Evolutionary conservation across 306 rosid species (phyloP).

Genomic region (Senna siamea): DNA sequence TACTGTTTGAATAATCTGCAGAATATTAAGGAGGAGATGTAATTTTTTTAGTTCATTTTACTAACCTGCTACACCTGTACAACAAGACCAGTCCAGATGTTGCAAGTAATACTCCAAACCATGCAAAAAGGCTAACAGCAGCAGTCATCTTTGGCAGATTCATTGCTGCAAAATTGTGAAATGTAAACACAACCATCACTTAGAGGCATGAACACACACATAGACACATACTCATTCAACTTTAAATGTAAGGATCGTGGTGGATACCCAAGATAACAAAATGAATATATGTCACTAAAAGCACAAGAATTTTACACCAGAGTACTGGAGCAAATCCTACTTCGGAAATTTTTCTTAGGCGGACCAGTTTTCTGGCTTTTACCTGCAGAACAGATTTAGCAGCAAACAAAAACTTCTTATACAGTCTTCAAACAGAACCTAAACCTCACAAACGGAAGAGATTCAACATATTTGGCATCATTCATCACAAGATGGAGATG

Average conservation of each 20-base stretch:
- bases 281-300: slow-evolving; percentile 73
- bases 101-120: slow-evolving; percentile 91
- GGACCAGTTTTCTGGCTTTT: slow-evolving; percentile 82
- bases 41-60: slow-evolving; percentile 16
- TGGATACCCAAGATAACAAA: slow-evolving; percentile 79
- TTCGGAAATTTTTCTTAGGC: slow-evolving; percentile 70
- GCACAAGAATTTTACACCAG: slow-evolving; percentile 83
- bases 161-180: slow-evolving; percentile 61
- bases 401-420: too few relatives aligned
- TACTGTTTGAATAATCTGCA: neutral
- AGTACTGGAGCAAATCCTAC: slow-evolving; percentile 91
- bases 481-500: too few relatives aligned
- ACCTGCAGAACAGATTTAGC: slow-evolving; percentile 55
- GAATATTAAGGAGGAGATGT: slow-evolving; percentile 15
- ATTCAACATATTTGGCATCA: too few relatives aligned
- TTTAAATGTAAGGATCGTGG: slow-evolving; percentile 44
- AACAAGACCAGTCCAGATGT: slow-evolving; percentile 72
- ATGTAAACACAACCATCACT: slow-evolving; percentile 11
- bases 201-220: too few relatives aligned
- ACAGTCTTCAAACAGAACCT: too few relatives aligned
- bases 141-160: slow-evolving; percentile 80
- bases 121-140: slow-evolving; percentile 74
- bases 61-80: slow-evolving; percentile 83
- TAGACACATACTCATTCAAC: slow-evolving; percentile 1
- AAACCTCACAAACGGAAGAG: too few relatives aligned